Evolutionary conservation across 2,329 filamentous ascomycete genomes (phyloP).

Genomic region (Venturia nashicola): DNA sequence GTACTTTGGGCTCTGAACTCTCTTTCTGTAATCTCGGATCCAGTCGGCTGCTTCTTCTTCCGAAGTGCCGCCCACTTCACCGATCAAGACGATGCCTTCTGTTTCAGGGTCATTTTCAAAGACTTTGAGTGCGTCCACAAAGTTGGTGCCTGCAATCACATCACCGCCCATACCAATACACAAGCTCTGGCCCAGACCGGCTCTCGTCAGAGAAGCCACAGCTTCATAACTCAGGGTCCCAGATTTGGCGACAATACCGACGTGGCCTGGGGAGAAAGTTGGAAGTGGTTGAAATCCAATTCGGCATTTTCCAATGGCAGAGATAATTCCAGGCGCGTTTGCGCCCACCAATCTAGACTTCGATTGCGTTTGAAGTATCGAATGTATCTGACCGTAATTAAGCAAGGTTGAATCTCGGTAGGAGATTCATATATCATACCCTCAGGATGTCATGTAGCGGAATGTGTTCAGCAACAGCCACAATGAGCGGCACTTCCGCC

Average conservation of each 20-base stretch:
- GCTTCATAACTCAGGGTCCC: conserved; percentile 73
- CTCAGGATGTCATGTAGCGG: conserved; percentile 67
- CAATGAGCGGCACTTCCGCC: conserved; percentile 64
- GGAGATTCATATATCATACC: conserved; percentile 28
- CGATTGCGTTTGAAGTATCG: conserved; percentile 57
- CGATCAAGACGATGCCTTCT: conserved; percentile 58
- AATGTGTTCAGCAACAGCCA: conserved; percentile 70
- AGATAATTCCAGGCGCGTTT: conserved; percentile 74
- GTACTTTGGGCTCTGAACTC: conserved; percentile 50
- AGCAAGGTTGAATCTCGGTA: not conserved
- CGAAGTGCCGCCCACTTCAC: conserved; percentile 58
- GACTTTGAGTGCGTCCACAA: conserved; percentile 56
- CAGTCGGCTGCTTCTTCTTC: conserved; percentile 63
- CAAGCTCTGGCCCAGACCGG: conserved; percentile 65
- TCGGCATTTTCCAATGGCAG: conserved; percentile 55
- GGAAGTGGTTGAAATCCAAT: conserved; percentile 68
- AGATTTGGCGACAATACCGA: conserved; percentile 70
- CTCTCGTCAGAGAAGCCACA: conserved; percentile 59
- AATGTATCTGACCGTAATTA: conserved; percentile 41
- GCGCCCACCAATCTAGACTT: conserved; percentile 64
- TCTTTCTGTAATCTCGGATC: conserved; percentile 53
- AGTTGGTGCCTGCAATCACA: conserved; percentile 59
- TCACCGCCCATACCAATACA: conserved; percentile 72
- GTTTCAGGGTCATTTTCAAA: conserved; percentile 56
- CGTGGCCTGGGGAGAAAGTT: conserved; percentile 54